Conservation (phyloP, 768 basidiomycete genomes). For the Rhodotorula babjevae region DNA sequence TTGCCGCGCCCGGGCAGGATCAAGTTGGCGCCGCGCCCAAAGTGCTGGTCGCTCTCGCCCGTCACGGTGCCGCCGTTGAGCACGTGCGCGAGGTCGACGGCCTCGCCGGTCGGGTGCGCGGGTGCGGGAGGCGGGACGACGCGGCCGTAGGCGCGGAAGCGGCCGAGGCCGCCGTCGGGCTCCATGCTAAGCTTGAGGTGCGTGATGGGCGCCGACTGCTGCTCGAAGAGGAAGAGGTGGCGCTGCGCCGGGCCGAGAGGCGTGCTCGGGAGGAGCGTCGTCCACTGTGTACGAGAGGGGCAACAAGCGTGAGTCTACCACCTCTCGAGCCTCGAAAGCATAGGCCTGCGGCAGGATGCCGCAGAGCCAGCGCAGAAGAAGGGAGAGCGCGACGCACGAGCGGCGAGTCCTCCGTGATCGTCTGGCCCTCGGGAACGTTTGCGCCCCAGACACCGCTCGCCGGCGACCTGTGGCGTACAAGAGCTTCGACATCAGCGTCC, state of each 20-base stretch:
- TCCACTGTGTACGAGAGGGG: slow-evolving; percentile 56
- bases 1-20: slow-evolving; percentile 80
- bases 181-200: slow-evolving; percentile 91
- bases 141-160: slow-evolving; percentile 84
- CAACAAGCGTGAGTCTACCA: background rate
- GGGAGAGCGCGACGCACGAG: background rate
- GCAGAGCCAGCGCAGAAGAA: background rate
- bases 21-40: slow-evolving; percentile 82
- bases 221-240: slow-evolving; percentile 72
- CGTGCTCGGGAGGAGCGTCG: slow-evolving; percentile 67
- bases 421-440: slow-evolving; percentile 26
- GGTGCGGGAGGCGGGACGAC: slow-evolving; percentile 50
- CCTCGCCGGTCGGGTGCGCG: slow-evolving; percentile 2
- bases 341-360: no score
- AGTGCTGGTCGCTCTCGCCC: slow-evolving; percentile 87
- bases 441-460: slow-evolving; percentile 39
- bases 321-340: no score
- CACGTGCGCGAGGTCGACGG: slow-evolving; percentile 84
- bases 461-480: slow-evolving; percentile 25
- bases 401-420: slow-evolving; percentile 24
- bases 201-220: slow-evolving; percentile 52
- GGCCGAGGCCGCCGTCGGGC: slow-evolving; percentile 94
- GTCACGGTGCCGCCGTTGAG: slow-evolving; percentile 82
- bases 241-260: slow-evolving; percentile 75
- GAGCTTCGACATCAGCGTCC: background rate